Evolutionary conservation across 805 yeast genomes (phyloP).

Genomic region (Aciculoconidium aculeatum): DNA sequence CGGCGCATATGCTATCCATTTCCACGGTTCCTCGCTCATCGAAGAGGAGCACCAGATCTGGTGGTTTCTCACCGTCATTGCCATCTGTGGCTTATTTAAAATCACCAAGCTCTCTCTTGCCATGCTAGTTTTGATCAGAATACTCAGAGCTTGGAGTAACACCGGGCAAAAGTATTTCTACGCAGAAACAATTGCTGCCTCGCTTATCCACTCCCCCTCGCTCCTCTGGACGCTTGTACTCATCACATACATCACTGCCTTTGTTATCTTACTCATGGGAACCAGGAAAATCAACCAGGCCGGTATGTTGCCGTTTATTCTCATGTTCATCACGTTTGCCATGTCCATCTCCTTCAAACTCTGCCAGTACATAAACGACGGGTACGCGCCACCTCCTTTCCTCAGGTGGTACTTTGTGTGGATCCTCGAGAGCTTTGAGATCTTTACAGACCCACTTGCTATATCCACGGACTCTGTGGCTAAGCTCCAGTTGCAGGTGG

Average conservation of each 20-base stretch:
- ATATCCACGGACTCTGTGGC: constrained; percentile 5
- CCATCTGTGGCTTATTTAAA: constrained; percentile 9
- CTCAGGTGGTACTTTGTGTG: constrained; percentile 18
- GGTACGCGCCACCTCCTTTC: constrained; percentile 46
- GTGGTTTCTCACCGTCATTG: constrained; percentile 56
- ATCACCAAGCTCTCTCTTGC: not conserved
- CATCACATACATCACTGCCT: too few species aligned
- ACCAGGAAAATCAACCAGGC: constrained; percentile 16
- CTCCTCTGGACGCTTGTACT: too few species aligned
- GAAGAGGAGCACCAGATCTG: constrained; percentile 96
- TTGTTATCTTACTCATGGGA: too few species aligned
- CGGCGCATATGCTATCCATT: constrained; percentile 53
- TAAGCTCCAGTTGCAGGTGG: constrained; percentile 16
- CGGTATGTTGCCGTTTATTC: constrained; percentile 36
- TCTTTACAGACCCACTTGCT: constrained; percentile 16
- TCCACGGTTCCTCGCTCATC: constrained; percentile 69
- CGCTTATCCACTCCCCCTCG: too few species aligned
- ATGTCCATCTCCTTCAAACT: constrained; percentile 51
- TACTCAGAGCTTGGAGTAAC: constrained; percentile 78
- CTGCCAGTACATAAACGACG: constrained; percentile 47
- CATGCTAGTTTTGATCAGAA: constrained; percentile 40
- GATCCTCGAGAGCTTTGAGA: constrained; percentile 24
- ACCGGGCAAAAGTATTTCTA: constrained; percentile 78
- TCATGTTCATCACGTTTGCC: constrained; percentile 40
- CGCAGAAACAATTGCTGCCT: constrained; percentile 32